These are phyloP conservation scores for Fistulifera pelliculosa DNA, from an alignment of 108 stramenopile genomes.

Conservation along the genomic window DNA sequence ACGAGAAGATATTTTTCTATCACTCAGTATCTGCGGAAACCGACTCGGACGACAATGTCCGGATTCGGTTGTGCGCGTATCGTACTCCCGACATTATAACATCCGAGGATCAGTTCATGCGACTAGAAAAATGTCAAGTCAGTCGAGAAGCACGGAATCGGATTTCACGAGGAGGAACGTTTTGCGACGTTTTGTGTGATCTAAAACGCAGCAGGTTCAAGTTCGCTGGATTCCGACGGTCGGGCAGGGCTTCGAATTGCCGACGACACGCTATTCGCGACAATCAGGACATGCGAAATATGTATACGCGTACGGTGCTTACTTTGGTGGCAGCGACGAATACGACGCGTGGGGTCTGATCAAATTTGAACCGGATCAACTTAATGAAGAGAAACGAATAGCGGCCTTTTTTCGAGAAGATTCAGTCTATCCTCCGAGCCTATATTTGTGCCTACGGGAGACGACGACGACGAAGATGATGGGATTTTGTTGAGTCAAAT, in stretches of 20 bases:
- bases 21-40: conserved; percentile 19
- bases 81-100: conserved; percentile 21
- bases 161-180: conserved; percentile 20
- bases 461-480: conserved; percentile 26
- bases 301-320: conserved; percentile 28
- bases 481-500: conserved; percentile 28
- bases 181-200: conserved; percentile 26
- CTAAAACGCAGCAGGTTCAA: not conserved
- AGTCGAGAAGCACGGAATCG: conserved; percentile 17
- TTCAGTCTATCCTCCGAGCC: conserved; percentile 30
- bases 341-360: conserved; percentile 31
- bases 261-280: conserved; percentile 22
- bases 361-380: conserved; percentile 15
- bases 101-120: conserved; percentile 28
- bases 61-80: conserved; percentile 26
- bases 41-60: conserved; percentile 4
- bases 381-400: conserved; percentile 1
- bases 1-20: conserved; percentile 28
- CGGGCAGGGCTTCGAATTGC: conserved; percentile 29
- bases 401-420: conserved; percentile 24
- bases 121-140: conserved; percentile 15
- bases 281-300: conserved; percentile 21
- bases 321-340: conserved; percentile 20
- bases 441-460: conserved; percentile 23
- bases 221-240: conserved; percentile 13